Evolutionary conservation across 306 rosid species (phyloP).

Genomic region (Benincasa hispida): DNA sequence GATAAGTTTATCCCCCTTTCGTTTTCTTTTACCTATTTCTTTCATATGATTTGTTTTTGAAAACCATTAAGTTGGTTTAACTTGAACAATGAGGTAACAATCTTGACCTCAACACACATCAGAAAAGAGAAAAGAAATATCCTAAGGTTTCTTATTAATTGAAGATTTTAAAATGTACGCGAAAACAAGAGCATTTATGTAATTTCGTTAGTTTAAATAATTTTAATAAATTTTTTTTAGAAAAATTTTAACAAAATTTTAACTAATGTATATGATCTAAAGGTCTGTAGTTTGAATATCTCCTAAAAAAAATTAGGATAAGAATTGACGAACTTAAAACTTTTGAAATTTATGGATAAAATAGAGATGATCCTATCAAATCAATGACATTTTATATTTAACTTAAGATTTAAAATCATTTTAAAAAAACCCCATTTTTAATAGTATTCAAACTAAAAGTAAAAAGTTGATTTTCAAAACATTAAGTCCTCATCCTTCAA

Average conservation of each 20-base stretch:
- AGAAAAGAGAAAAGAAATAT: no score
- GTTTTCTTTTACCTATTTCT: neutral
- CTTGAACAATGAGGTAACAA: no score
- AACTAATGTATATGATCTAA: no score
- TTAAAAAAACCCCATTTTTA: no score
- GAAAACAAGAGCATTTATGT: neutral
- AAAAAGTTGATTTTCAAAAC: neutral
- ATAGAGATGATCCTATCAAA: neutral
- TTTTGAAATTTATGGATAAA: neutral
- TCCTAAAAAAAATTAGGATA: no score
- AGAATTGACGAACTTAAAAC: neutral
- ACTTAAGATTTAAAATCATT: no score
- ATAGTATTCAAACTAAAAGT: neutral
- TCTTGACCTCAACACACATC: no score
- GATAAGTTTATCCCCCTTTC: neutral
- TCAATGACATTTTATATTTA: neutral
- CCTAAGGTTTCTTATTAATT: neutral
- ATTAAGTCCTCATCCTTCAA: neutral
- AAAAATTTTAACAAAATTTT: no score
- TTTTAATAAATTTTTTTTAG: neutral
- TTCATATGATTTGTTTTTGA: neutral
- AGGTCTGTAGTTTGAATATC: no score
- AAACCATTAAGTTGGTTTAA: neutral
- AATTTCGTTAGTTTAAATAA: neutral
- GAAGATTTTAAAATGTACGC: neutral